Conservation (phyloP, 1,284 basidiomycete species). For the Neolentinus lepideus region DNA sequence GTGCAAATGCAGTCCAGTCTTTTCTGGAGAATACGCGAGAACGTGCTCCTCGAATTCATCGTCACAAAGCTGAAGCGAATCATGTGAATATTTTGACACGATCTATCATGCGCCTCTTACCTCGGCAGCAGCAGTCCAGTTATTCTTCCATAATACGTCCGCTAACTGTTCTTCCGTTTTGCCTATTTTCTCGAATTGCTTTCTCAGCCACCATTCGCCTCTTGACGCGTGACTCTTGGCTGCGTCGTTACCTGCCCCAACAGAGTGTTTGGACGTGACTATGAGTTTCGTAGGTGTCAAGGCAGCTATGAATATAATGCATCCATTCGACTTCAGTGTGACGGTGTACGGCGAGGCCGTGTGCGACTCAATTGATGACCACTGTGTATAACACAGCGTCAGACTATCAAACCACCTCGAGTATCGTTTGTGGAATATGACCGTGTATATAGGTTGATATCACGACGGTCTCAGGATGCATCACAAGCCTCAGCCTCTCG, state of each 20-base stretch:
- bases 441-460: too few relatives aligned
- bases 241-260: conserved; percentile 46
- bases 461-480: too few relatives aligned
- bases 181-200: conserved; percentile 59
- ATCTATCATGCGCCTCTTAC: conserved; percentile 31
- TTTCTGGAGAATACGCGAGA: conserved; percentile 72
- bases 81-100: not conserved
- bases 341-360: conserved; percentile 82
- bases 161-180: conserved; percentile 77
- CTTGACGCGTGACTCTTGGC: conserved; percentile 64
- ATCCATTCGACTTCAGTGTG: conserved; percentile 95
- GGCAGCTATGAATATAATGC: conserved; percentile 94
- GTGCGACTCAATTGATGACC: conserved; percentile 67
- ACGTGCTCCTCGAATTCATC: conserved; percentile 99
- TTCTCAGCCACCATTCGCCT: conserved; percentile 79
- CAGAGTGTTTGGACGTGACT: conserved; percentile 89
- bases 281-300: conserved; percentile 72
- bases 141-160: conserved; percentile 67
- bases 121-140: conserved; percentile 90
- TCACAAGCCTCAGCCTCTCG: too few relatives aligned
- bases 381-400: conserved; percentile 39
- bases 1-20: conserved; percentile 91
- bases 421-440: too few relatives aligned
- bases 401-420: too few relatives aligned
- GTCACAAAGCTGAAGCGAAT: conserved; percentile 76